phyloP scores from a whole-genome alignment of 75 land plant genomes.

The Chamaecyparis obtusa region DNA sequence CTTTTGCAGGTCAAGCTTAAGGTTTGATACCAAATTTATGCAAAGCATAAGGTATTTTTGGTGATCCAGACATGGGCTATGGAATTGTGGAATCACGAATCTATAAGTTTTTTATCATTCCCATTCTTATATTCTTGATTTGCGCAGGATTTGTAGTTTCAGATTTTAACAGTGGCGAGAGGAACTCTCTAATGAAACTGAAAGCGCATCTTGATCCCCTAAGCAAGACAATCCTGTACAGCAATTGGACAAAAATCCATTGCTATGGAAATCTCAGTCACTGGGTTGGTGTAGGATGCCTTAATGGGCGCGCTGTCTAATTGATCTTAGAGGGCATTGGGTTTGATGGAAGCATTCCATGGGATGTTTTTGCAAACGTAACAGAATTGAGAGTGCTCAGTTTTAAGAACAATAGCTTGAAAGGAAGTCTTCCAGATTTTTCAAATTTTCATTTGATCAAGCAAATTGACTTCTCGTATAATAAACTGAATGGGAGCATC shows the following conservation, averaged over 20 bases:
- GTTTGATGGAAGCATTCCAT: constrained; percentile 35
- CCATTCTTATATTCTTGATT: not conserved
- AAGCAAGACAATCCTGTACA: constrained; percentile 16
- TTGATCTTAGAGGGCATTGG: constrained; percentile 41
- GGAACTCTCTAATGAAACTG: not conserved
- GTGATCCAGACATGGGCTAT: not conserved
- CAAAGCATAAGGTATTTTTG: too few species aligned
- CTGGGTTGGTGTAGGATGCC: constrained; percentile 26
- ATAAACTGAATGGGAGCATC: constrained; percentile 47
- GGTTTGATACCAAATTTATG: too few species aligned
- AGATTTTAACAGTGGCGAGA: not conserved
- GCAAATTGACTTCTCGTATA: constrained; percentile 36
- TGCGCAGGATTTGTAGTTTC: not conserved
- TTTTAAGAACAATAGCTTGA: constrained; percentile 40
- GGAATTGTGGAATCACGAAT: not conserved
- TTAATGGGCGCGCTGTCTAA: constrained; percentile 15
- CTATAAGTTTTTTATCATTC: not conserved
- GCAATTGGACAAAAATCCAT: constrained; percentile 15
- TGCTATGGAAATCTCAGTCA: constrained; percentile 11
- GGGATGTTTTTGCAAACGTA: constrained; percentile 26
- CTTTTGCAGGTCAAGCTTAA: too few species aligned
- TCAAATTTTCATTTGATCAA: constrained; percentile 13
- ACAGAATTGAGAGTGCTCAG: constrained; percentile 32
- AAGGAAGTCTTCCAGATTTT: constrained; percentile 42
- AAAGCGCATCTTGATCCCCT: not conserved